These are phyloP conservation scores for Colletotrichum melonis DNA, from an alignment of 2,329 filamentous ascomycete species.

Conservation along the genomic window DNA sequence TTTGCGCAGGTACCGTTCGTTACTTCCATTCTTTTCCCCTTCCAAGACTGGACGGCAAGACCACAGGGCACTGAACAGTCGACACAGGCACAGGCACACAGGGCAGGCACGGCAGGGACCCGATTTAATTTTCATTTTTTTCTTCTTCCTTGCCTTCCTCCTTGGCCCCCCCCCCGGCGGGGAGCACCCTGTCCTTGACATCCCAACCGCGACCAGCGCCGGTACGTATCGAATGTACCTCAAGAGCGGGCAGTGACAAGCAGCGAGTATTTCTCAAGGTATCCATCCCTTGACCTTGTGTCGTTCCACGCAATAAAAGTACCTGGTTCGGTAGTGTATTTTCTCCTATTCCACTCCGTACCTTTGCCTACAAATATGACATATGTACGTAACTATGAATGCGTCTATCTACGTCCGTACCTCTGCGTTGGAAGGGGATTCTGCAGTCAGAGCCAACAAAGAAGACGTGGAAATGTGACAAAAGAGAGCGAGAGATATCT, in stretches of 20 bases:
- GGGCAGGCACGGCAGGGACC: not conserved
- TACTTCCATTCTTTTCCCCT: slow-evolving; percentile 1
- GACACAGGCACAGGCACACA: not conserved
- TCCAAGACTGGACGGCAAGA: not conserved
- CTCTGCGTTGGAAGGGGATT: not conserved
- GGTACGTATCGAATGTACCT: not conserved
- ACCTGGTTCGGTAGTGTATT: not conserved
- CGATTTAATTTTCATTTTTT: not conserved
- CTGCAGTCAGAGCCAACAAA: not conserved
- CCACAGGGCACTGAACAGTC: too few relatives aligned
- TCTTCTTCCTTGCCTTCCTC: not conserved
- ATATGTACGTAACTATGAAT: not conserved
- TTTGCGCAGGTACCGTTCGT: slow-evolving; percentile 34
- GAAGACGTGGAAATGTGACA: not conserved
- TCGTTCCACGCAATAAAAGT: not conserved
- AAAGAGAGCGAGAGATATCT: not conserved
- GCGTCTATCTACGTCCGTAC: not conserved
- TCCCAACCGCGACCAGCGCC: not conserved
- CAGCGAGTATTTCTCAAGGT: not conserved
- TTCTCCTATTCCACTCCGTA: too few relatives aligned
- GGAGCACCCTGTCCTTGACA: not conserved
- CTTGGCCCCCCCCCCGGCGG: not conserved
- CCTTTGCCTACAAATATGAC: not conserved
- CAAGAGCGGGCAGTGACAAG: not conserved
- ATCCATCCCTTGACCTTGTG: not conserved